Evolutionary conservation across 1,139 yeast genomes (phyloP), one percentile per base, ranked within the genome.

Genomic region (Starmera stellimalicola): DNA sequence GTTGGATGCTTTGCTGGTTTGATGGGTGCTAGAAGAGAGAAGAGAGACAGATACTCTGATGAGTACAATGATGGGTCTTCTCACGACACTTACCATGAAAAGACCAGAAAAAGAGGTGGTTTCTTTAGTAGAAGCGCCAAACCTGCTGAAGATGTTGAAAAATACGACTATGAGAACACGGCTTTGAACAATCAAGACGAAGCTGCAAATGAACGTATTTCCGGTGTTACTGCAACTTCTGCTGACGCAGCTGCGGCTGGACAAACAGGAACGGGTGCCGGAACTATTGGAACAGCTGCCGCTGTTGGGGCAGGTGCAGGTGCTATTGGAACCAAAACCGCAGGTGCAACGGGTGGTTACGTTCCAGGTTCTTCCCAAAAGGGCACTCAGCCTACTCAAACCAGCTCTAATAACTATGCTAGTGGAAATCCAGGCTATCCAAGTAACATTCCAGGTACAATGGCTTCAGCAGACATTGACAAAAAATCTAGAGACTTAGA

Each of bases 51-150:
- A 28, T 31, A 33, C 25, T 34, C 46, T 19, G 47, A 42, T 2
- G 31, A 37, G 26, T 40, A 44, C 12, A 16, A 31, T 27, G 51
- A 47, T 18, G 30, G 43, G 2, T 38, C 44, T 23, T 48, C 51
- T 6, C 49, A 47, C 29, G 51, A 46, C 6, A 48, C 51, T 16
- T 48, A 46, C 6, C 32, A 37, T 4, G 49, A 45, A 24, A 44
- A 45, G 34, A 17, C 25, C 33, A 27, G 17, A 12, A 31, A 33
- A 24, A 37, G 36, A 20, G 35, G 40, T 11, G 41, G 45, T 1
- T 41, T 47, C 33, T 44, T 43, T 16, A 18, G 29, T 1, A 37
- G 33, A 16, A 37, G 32, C 30, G 40, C 38, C 30, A 43, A 37
- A 26, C 27, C 25, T 3, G 27, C 31, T 22, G 14, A 18, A 6